Base-by-base conservation (phyloP, 495 filamentous ascomycete species). In the Penicillium silybi region DNA sequence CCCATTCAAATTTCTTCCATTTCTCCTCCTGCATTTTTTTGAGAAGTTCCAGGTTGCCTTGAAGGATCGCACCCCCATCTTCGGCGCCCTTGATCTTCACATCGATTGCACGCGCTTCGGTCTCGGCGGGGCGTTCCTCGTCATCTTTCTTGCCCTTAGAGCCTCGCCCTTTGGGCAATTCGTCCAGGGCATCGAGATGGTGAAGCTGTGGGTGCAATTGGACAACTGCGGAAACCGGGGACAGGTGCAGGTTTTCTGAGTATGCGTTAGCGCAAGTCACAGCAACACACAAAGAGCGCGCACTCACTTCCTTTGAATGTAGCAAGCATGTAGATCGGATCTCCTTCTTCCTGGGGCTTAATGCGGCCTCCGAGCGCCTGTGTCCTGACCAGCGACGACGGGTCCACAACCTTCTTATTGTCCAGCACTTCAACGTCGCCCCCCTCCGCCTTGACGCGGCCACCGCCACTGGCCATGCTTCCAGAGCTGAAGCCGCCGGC, bases 201-300 rank as follows among this genome's bases (percentile, higher is more conserved):
- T 86, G 82, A 54, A 88, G 81, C 55, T 90, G 84, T 4, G 88
- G 85, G 4, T 86, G 80, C 57, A 92, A 71, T 64, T 90, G 86
- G 13, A 87, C 85, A 16, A 89, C 80, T 0, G 84, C 83, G 20
- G 79, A 75, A 40, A 90, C 74, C 6, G 79, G 79, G 0, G 82
- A 87, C n/a, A 90, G 71, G 66, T 89, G 83, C 5, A 89, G 62
- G 57, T 87, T 79, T 49, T 82, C 83, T 87, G 43, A 22, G 11
- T 4, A 22, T 32, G 0, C 44, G 53, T 65, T 51, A 64, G 54
- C 37, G 26, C n/a, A 17, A 6, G 6, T 19, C 7, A 17, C 37
- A 39, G 18, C 18, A 16, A 45, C 8, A 20, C 47, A 41, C 17
- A 13, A 44, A 43, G 41, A 25, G 20, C 15, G 26, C 25, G 10